Evolutionary conservation across 495 filamentous ascomycete species (phyloP).

Genomic region (Penicillium subrubescens): DNA sequence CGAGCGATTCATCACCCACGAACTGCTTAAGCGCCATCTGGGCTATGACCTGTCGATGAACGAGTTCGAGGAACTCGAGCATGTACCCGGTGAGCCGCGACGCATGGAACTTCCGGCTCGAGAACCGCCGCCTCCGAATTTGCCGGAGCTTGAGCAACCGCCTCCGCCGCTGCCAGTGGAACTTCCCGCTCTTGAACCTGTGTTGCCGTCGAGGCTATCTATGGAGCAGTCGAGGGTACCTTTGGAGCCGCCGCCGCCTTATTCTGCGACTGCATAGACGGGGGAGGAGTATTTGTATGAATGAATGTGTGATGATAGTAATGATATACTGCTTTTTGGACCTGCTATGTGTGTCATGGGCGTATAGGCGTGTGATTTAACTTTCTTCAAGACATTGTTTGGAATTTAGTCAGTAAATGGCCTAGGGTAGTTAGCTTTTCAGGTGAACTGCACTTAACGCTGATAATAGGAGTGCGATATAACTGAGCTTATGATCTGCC

Average conservation of each 20-base stretch:
- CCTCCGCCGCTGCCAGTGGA: background rate
- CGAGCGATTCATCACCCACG: constrained; percentile 49
- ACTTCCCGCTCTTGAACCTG: background rate
- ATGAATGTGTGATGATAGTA: background rate
- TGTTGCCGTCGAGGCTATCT: background rate
- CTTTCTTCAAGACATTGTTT: too few relatives aligned
- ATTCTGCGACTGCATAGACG: background rate
- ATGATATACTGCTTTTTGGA: background rate
- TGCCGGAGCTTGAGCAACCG: constrained; percentile 1
- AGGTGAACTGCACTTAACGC: too few relatives aligned
- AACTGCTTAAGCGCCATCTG: constrained; percentile 50
- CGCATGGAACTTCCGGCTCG: background rate
- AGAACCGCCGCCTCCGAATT: background rate
- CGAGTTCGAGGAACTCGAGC: constrained; percentile 41
- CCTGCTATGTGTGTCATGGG: background rate
- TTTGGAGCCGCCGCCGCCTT: constrained; percentile 6
- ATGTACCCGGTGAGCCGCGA: background rate
- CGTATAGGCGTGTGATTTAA: too few relatives aligned
- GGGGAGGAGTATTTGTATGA: background rate
- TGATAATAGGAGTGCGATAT: too few relatives aligned
- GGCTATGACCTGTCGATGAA: constrained; percentile 45
- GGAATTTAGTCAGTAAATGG: too few relatives aligned
- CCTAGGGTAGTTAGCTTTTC: too few relatives aligned
- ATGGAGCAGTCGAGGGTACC: background rate
- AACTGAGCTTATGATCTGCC: too few relatives aligned